Conservation (phyloP, 2,329 filamentous ascomycete species). For the Ilyonectria sp. region DNA sequence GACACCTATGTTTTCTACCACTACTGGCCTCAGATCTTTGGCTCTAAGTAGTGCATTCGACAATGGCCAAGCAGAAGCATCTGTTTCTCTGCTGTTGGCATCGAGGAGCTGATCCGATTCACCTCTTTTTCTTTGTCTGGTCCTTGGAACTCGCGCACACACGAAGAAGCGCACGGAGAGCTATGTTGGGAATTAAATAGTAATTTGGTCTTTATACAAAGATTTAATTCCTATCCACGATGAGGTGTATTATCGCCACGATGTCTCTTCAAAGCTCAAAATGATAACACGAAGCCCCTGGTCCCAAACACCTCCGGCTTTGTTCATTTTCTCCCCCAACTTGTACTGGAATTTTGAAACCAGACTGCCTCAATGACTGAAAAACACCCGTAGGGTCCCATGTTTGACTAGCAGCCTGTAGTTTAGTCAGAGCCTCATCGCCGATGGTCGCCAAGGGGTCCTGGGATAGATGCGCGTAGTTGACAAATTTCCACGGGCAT, state of each 20-base stretch:
- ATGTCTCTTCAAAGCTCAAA: not conserved
- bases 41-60: constrained; percentile 16
- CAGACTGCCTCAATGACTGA: constrained; percentile 52
- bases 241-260: too few relatives aligned
- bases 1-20: constrained; percentile 49
- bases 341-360: constrained; percentile 51
- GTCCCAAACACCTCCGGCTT: not conserved
- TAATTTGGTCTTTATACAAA: too few relatives aligned
- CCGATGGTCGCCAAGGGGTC: constrained; percentile 57
- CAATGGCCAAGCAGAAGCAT: not conserved
- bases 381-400: constrained; percentile 58
- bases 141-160: not conserved
- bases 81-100: not conserved
- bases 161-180: not conserved
- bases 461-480: constrained; percentile 60
- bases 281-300: not conserved
- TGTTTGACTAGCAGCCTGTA: constrained; percentile 52
- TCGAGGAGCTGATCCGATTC: not conserved
- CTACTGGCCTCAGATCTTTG: constrained; percentile 45
- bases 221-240: too few relatives aligned
- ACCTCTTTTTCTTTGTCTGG: not conserved
- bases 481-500: constrained; percentile 57
- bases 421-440: constrained; percentile 52
- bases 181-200: not conserved
- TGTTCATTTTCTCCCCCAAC: not conserved